These are phyloP conservation scores for Aspergillus nidulans DNA, from an alignment of 495 filamentous ascomycete genomes.

Conservation along the genomic window DNA sequence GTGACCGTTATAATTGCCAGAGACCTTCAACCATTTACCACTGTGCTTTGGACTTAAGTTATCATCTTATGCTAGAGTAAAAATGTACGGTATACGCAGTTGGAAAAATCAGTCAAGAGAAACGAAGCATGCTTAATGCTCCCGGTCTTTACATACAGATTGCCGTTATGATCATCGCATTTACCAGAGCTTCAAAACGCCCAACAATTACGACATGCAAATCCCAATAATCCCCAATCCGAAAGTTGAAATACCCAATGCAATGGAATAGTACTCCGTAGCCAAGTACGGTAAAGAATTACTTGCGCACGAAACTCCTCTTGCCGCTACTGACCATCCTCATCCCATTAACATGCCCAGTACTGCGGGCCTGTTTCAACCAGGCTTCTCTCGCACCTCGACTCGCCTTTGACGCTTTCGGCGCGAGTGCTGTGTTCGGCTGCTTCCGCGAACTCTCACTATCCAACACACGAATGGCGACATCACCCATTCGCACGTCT, in stretches of 20 bases:
- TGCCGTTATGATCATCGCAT: not conserved
- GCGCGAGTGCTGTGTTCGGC: constrained; percentile 37
- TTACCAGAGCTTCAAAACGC: not conserved
- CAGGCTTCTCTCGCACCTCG: constrained; percentile 45
- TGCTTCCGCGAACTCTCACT: constrained; percentile 31
- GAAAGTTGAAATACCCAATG: not conserved
- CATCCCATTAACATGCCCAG: constrained; percentile 35
- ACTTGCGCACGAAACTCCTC: constrained; percentile 44
- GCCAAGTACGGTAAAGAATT: not conserved
- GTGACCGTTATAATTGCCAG: too few species aligned
- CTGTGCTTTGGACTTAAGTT: too few species aligned
- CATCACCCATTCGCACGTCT: constrained; percentile 48
- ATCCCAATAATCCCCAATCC: not conserved
- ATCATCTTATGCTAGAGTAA: not conserved
- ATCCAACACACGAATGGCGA: constrained; percentile 51
- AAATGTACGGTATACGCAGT: not conserved
- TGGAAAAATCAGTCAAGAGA: not conserved
- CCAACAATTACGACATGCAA: not conserved
- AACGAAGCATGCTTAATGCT: constrained; percentile 10
- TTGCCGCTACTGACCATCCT: constrained; percentile 34
- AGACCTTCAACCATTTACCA: too few species aligned
- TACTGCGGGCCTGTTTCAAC: constrained; percentile 39
- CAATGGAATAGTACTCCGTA: not conserved
- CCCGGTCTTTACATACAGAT: not conserved
- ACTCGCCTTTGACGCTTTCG: constrained; percentile 45